Conservation (phyloP, 192 early-diverging fungal genomes). For the Entomortierella lignicola region DNA sequence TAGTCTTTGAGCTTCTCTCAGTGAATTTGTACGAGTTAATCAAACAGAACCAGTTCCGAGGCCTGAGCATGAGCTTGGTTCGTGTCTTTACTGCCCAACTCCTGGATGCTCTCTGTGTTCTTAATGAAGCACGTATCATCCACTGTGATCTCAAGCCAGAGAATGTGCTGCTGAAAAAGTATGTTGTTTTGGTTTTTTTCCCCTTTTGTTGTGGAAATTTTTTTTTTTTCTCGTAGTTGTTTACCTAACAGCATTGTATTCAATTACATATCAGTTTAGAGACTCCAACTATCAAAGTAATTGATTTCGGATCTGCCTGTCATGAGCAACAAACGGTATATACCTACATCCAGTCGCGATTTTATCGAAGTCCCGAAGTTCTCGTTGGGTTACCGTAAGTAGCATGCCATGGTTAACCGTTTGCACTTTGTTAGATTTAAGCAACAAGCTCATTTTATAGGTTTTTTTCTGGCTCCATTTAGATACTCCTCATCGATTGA, state of each 20-base stretch:
- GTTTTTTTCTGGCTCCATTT: background rate
- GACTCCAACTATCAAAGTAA: constrained; percentile 95
- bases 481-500: constrained; percentile 92
- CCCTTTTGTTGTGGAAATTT: background rate
- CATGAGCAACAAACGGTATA: constrained; percentile 95
- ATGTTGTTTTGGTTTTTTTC: constrained; percentile 8
- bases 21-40: constrained; percentile 98
- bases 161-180: constrained; percentile 93
- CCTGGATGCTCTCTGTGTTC: constrained; percentile 87
- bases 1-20: constrained; percentile 97
- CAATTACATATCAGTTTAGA: constrained; percentile 65
- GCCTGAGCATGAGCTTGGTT: constrained; percentile 93
- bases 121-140: constrained; percentile 91
- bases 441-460: too few species aligned
- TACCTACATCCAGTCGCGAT: constrained; percentile 98
- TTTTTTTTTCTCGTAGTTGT: background rate
- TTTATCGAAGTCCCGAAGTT: constrained; percentile 97
- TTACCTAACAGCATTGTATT: background rate
- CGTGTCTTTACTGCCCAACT: constrained; percentile 94
- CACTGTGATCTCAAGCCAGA: constrained; percentile 99
- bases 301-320: constrained; percentile 99
- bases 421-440: background rate
- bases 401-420: background rate
- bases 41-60: constrained; percentile 97
- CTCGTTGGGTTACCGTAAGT: constrained; percentile 86